Base-by-base conservation (phyloP, 345 rosid species). In the Passiflora organensis region DNA sequence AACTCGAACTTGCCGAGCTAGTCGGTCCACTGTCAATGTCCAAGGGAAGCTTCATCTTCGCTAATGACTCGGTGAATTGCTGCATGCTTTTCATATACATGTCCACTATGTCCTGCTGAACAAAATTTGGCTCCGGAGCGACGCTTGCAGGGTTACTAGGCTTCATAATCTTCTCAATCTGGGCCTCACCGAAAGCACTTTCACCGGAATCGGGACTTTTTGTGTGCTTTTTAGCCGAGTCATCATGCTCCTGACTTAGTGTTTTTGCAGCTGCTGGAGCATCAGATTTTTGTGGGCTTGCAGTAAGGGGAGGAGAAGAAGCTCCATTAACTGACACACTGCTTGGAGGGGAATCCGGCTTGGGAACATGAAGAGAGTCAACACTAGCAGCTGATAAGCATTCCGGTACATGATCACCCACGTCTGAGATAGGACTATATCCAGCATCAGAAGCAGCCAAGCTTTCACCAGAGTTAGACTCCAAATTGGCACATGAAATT, bases 61-160 rank as follows among this genome's bases (percentile, higher is more conserved):
- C 99, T 74, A 94, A 69, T 44, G 99, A 94, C 75, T 94, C 99
- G 0, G 99, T 94, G 70, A 94, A 94, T 63, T 94, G 96, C 71
- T 89, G 99, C 99, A 94, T 94, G 67, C 99, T 89, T 75, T 94
- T 94, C 96, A 87, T 83, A 71, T 94, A 94, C 95, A 94, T 94
- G 74, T 94, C 95, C 1, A 89, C 97, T 57, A 85, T 80, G 28
- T 94, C 99, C 76, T 94, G 97, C 78, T 94, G 96, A 58, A 85
- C 88, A 62, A 85, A 72, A 52, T 78, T 85, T 59, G 78, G 69
- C 76, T 94, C 96, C 21, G 82, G 83, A 78, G 81, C 97, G 24
- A 86, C 43, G 55, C 77, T 80, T 42, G 80, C 80, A 10, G 61
- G 25, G n/a, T 83, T 64, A 23, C 65, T 56, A 19, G 96, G 88